These are phyloP conservation scores for Kitagawia praeruptora DNA, from an alignment of 129 eudicot genomes.

Conservation along the genomic window DNA sequence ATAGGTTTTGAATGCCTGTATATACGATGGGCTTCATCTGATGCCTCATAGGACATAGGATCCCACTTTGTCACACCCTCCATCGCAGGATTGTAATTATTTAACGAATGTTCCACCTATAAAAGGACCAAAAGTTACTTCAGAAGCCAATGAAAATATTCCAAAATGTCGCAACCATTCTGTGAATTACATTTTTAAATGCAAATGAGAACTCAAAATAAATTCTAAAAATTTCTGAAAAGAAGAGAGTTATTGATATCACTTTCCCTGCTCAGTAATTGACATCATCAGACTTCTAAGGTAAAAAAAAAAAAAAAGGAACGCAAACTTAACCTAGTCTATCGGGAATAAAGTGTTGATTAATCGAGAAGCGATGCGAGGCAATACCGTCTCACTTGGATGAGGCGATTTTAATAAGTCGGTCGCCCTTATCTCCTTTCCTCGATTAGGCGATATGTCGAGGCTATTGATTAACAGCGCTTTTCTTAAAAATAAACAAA, in stretches of 20 bases:
- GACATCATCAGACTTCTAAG: neutral
- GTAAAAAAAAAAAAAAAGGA: neutral
- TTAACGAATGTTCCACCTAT: conserved; percentile 58
- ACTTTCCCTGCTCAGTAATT: neutral
- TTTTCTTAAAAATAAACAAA: neutral
- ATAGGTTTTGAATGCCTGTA: conserved; percentile 38
- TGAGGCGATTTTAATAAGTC: too few relatives aligned
- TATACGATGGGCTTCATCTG: conserved; percentile 31
- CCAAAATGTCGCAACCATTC: neutral
- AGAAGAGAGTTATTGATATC: neutral
- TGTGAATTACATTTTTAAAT: neutral
- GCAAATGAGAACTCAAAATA: neutral
- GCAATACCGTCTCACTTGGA: neutral
- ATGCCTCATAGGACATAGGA: conserved; percentile 45
- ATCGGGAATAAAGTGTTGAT: neutral
- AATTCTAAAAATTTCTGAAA: neutral
- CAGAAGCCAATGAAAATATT: neutral
- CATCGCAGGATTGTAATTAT: conserved; percentile 62
- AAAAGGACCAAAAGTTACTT: neutral
- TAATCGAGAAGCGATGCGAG: neutral
- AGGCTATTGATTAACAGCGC: neutral
- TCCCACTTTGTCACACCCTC: conserved; percentile 99
- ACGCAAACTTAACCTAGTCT: neutral
- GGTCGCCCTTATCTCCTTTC: neutral
- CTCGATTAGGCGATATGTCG: neutral